These are phyloP conservation scores for Sporodiniella umbellata DNA, from an alignment of 371 early-diverging fungal species.

Conservation along the genomic window DNA sequence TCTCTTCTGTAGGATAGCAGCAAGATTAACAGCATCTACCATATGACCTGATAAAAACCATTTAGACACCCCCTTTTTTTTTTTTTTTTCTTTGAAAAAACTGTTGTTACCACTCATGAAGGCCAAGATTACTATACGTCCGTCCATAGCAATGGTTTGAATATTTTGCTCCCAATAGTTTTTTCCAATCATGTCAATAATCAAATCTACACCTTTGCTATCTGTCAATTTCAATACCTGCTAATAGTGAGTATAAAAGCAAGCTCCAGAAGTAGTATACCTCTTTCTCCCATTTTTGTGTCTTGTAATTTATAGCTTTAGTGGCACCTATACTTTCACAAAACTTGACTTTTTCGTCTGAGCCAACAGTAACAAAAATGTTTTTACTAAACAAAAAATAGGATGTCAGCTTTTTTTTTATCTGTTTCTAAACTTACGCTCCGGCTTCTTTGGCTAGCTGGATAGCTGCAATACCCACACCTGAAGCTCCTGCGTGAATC, in stretches of 20 bases:
- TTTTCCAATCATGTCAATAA: slow-evolving; percentile 73
- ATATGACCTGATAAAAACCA: background rate
- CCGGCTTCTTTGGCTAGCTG: slow-evolving; percentile 67
- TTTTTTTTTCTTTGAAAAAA: too few species aligned
- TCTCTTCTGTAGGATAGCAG: background rate
- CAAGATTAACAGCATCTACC: background rate
- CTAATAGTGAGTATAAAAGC: too few species aligned
- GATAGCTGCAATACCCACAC: slow-evolving; percentile 77
- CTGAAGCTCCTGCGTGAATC: slow-evolving; percentile 82
- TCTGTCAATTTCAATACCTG: slow-evolving; percentile 51
- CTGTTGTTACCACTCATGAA: slow-evolving; percentile 41
- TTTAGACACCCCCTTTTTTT: too few species aligned
- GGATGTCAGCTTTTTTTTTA: too few species aligned
- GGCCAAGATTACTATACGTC: slow-evolving; percentile 71
- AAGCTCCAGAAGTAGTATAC: too few species aligned
- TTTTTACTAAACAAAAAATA: slow-evolving; percentile 33
- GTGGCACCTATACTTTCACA: slow-evolving; percentile 72
- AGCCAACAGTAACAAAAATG: slow-evolving; percentile 71
- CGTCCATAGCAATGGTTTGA: slow-evolving; percentile 61
- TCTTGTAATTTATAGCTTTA: slow-evolving; percentile 75
- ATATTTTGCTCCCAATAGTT: slow-evolving; percentile 67
- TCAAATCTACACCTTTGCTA: slow-evolving; percentile 64
- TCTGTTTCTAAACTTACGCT: slow-evolving; percentile 61
- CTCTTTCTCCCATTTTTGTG: slow-evolving; percentile 56
- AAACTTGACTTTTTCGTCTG: slow-evolving; percentile 64